These are phyloP conservation scores for Hortaea werneckii DNA, from an alignment of 2,329 filamentous ascomycete species.

Conservation along the genomic window DNA sequence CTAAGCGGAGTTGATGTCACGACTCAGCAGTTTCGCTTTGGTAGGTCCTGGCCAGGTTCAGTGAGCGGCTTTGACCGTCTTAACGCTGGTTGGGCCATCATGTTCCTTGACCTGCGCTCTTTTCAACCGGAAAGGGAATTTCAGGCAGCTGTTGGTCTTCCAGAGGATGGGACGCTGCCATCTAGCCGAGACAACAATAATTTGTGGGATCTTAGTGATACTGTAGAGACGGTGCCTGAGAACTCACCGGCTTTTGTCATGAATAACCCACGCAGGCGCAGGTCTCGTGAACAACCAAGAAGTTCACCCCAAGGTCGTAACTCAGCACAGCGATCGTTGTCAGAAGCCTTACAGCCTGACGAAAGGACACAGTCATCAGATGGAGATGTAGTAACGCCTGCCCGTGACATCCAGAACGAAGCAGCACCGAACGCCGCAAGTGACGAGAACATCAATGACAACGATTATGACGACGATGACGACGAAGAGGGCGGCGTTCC, in stretches of 20 bases:
- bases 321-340: background rate
- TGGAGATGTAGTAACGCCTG: background rate
- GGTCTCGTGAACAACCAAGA: too few species aligned
- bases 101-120: constrained; percentile 28
- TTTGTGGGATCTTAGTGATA: constrained; percentile 23
- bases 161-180: constrained; percentile 10
- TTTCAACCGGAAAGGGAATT: constrained; percentile 19
- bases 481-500: too few species aligned
- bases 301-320: background rate
- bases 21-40: constrained; percentile 10
- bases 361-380: background rate
- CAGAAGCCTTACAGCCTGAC: too few species aligned
- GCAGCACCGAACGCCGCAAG: background rate
- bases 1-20: background rate
- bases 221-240: constrained; percentile 13
- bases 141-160: constrained; percentile 16
- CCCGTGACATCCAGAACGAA: background rate
- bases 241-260: constrained; percentile 6
- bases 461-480: too few species aligned
- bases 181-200: constrained; percentile 7
- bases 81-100: constrained; percentile 28
- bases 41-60: background rate
- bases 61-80: constrained; percentile 16
- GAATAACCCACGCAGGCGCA: background rate
- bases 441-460: background rate